These are phyloP conservation scores for Leishmania major DNA, from an alignment of 208 protist species.

Conservation along the genomic window DNA sequence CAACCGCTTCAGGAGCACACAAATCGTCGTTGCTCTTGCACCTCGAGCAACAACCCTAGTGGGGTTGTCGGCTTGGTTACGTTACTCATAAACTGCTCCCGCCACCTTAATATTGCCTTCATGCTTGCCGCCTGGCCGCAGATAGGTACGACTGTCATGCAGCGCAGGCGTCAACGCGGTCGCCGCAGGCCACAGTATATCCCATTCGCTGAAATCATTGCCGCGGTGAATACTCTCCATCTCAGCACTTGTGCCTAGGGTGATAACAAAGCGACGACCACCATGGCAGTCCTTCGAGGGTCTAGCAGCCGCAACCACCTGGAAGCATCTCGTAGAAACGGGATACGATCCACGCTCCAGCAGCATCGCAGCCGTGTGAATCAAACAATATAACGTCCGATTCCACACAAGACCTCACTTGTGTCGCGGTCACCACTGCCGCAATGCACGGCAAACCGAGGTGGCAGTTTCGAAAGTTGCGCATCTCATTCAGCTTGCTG, in stretches of 20 bases:
- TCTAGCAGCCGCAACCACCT: conserved; percentile 17
- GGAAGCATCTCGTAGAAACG: conserved; percentile 27
- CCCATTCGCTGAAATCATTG: conserved; percentile 27
- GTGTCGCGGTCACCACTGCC: conserved; percentile 22
- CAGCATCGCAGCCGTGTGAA: conserved; percentile 14
- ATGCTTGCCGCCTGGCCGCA: conserved; percentile 21
- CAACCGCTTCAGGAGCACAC: no score
- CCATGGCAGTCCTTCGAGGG: conserved; percentile 16
- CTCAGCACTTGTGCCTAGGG: conserved; percentile 20
- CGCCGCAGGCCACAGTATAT: conserved; percentile 34
- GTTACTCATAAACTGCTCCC: conserved; percentile 34
- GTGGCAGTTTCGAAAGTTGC: conserved; percentile 26
- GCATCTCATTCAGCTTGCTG: conserved; percentile 21
- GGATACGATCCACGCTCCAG: conserved; percentile 10
- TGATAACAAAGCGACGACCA: conserved; percentile 37
- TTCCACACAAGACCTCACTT: conserved; percentile 15
- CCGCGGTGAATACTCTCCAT: conserved; percentile 12
- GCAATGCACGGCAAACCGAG: conserved; percentile 34
- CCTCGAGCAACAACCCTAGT: conserved; percentile 27
- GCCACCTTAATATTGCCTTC: conserved; percentile 34
- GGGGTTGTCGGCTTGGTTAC: conserved; percentile 25
- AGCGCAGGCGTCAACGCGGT: conserved; percentile 27
- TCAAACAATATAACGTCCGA: conserved; percentile 26
- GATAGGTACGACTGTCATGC: conserved; percentile 33
- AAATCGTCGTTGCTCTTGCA: conserved; percentile 20